phyloP scores from a whole-genome alignment of 305 asterid genomes.

The Fraxinus latifolia region DNA sequence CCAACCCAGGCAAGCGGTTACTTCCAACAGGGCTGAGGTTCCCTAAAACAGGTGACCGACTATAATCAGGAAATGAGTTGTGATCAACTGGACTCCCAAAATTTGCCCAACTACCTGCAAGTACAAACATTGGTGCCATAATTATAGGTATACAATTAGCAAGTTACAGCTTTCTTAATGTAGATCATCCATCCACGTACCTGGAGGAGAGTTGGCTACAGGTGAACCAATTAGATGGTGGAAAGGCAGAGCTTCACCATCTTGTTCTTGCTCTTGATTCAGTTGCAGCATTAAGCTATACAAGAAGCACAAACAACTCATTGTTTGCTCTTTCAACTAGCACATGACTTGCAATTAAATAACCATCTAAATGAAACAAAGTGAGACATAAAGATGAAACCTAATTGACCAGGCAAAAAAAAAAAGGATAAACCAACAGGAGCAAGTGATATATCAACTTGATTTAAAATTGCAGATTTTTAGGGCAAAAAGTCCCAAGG shows the following conservation, averaged over 20 bases:
- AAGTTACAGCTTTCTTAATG: background rate
- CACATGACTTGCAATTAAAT: background rate
- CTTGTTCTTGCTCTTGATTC: constrained; percentile 81
- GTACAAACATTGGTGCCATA: constrained; percentile 5
- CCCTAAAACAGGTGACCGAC: constrained; percentile 50
- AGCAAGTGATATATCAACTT: background rate
- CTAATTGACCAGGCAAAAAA: background rate
- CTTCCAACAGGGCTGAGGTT: constrained; percentile 57
- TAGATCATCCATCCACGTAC: constrained; percentile 28
- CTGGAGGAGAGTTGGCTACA: constrained; percentile 84
- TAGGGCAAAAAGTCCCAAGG: background rate
- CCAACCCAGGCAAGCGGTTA: constrained; percentile 68
- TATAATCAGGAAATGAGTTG: constrained; percentile 50
- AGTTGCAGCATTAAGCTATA: constrained; percentile 77
- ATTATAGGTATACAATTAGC: constrained; percentile 10
- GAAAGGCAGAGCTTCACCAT: constrained; percentile 53
- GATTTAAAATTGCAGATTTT: background rate
- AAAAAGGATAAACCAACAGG: background rate
- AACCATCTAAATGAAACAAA: background rate
- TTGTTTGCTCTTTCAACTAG: background rate
- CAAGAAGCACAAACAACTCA: constrained; percentile 23
- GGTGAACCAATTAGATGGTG: constrained; percentile 80
- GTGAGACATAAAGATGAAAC: background rate
- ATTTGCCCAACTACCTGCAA: constrained; percentile 75
- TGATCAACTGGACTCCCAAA: constrained; percentile 83